These are phyloP conservation scores for Vitis hybrid DNA, from an alignment of 177 flowering plant genomes.

Conservation along the genomic window DNA sequence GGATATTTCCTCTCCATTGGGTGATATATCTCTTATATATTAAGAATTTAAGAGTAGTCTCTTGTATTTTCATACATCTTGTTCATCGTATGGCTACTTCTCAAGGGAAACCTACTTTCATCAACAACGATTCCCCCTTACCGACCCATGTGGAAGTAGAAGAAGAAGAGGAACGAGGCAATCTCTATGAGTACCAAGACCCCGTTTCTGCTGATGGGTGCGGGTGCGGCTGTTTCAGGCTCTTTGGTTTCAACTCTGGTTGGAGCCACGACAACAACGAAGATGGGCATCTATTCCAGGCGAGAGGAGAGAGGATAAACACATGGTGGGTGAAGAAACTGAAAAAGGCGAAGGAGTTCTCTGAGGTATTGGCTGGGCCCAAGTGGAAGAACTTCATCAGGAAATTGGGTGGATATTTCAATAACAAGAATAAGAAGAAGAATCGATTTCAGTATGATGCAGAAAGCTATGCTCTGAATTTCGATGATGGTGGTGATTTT, in stretches of 20 bases:
- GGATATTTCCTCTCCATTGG: neutral
- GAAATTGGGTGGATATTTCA: slow-evolving; percentile 24
- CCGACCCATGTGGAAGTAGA: neutral
- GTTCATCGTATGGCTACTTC: slow-evolving; percentile 10
- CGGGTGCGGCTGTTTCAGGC: slow-evolving; percentile 20
- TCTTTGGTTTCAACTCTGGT: slow-evolving; percentile 11
- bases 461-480: slow-evolving; percentile 48
- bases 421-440: neutral
- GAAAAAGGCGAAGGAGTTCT: slow-evolving; percentile 31
- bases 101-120: neutral
- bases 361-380: slow-evolving; percentile 53
- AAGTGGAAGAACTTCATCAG: slow-evolving; percentile 55
- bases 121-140: neutral
- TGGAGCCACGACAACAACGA: slow-evolving; percentile 1
- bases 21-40: neutral
- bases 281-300: slow-evolving; percentile 8
- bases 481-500: slow-evolving; percentile 25
- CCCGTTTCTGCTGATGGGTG: slow-evolving; percentile 6
- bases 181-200: slow-evolving; percentile 6
- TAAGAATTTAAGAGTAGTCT: too few relatives aligned
- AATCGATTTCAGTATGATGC: slow-evolving; percentile 42
- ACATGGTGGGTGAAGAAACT: slow-evolving; percentile 26
- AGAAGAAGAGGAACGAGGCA: slow-evolving; percentile 12
- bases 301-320: slow-evolving; percentile 11
- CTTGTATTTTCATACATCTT: neutral